These are phyloP conservation scores for Pleurotus giganteus DNA, from an alignment of 768 basidiomycete species.

Conservation along the genomic window DNA sequence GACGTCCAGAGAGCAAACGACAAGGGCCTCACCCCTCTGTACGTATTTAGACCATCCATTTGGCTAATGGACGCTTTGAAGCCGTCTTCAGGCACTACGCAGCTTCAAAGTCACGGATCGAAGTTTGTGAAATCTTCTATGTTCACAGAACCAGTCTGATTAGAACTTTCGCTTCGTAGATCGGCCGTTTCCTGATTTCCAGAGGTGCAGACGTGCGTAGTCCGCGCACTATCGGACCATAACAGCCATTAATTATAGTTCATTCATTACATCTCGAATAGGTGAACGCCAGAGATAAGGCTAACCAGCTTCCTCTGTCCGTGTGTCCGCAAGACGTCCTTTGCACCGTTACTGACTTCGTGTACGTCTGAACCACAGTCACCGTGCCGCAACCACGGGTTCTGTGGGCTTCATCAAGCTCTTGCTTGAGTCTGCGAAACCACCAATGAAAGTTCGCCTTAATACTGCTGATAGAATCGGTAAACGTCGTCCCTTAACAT, in stretches of 20 bases:
- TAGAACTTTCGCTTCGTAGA: conserved; percentile 50
- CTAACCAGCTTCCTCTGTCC: conserved; percentile 88
- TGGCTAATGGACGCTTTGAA: conserved; percentile 11
- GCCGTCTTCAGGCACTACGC: conserved; percentile 73
- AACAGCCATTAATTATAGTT: conserved; percentile 31
- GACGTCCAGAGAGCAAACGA: conserved; percentile 78
- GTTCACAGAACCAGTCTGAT: conserved; percentile 14
- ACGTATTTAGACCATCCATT: conserved; percentile 27
- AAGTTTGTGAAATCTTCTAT: conserved; percentile 45
- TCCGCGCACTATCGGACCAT: conserved; percentile 22
- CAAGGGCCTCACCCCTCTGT: conserved; percentile 85
- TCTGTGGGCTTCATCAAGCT: conserved; percentile 86
- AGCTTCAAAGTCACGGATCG: conserved; percentile 86
- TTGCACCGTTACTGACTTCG: conserved; percentile 20
- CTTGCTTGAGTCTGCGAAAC: conserved; percentile 81
- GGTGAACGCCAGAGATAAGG: conserved; percentile 94
- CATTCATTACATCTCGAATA: conserved; percentile 30
- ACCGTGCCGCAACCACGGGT: conserved; percentile 95
- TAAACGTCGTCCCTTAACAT: conserved; percentile 29
- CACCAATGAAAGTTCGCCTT: conserved; percentile 71
- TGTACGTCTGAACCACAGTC: conserved; percentile 43
- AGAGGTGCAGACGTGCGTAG: conserved; percentile 87
- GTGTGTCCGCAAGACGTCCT: conserved; percentile 24
- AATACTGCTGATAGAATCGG: conserved; percentile 85
- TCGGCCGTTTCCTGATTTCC: conserved; percentile 80